A percentile compares a stretch with the other conserved stretches of the same genome.
Conservation (phyloP, 2,329 filamentous ascomycete species). For the Orbilia javanica region DNA sequence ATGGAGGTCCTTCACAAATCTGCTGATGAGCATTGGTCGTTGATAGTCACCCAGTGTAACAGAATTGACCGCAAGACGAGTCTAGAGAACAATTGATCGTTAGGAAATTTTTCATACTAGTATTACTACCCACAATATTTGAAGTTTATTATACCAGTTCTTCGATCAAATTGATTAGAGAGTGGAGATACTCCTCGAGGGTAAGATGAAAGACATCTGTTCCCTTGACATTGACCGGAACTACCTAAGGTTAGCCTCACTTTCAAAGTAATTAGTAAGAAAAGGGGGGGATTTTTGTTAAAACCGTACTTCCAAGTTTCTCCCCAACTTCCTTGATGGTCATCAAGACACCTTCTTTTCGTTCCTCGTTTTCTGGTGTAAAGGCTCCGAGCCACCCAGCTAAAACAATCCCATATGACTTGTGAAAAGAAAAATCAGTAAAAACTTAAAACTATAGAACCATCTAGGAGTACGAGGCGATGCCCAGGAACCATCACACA, state of each 20-base stretch:
- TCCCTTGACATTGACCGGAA: constrained; percentile 91
- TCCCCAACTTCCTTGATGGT: constrained; percentile 89
- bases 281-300: no score
- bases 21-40: constrained; percentile 86
- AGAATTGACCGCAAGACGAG: constrained; percentile 90
- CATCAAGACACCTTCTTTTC: constrained; percentile 75
- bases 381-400: constrained; percentile 83
- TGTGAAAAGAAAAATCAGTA: constrained; percentile 32
- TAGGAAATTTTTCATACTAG: constrained; percentile 2
- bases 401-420: constrained; percentile 73
- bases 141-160: constrained; percentile 73
- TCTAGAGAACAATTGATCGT: constrained; percentile 64
- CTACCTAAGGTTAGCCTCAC: constrained; percentile 66
- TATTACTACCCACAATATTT: not conserved
- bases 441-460: not conserved
- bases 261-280: not conserved
- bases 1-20: constrained; percentile 94
- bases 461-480: not conserved
- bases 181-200: constrained; percentile 95
- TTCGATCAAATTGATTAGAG: constrained; percentile 86
- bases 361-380: constrained; percentile 67
- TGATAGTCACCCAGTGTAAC: constrained; percentile 91
- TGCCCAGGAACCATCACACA: constrained; percentile 65
- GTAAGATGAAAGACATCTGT: constrained; percentile 92
- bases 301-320: constrained; percentile 77